Evolutionary conservation across 1,284 basidiomycete genomes (phyloP), one percentile per base, ranked within the genome.

Genomic region (Coriolopsis trogii): DNA sequence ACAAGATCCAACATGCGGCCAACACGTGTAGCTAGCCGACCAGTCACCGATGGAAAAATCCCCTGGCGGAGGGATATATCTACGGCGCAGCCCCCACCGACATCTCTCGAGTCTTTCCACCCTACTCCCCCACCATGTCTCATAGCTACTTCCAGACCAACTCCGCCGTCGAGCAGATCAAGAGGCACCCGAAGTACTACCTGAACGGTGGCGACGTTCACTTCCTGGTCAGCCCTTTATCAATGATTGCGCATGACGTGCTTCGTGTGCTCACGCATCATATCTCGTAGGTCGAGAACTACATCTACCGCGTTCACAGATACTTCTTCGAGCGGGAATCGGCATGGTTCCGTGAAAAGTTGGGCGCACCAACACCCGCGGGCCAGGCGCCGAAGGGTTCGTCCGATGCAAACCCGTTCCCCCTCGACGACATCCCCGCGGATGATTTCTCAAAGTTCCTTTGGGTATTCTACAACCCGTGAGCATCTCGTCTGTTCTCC

Each of bases 381-480:
- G 80, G 80, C 3, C 70, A 74, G 29, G 61, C 60, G n/a, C 69
- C 61, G 16, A 70, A 62, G 53, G 81, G 73, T 20, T 71, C 70
- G 0, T 70, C 73, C 0, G 82, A 84, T 41, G 67, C 70, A 3
- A 74, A 67, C 23, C 79, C 85, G 0, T 77, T 83, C 41, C 69
- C 76, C 3, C 70, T 89, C 15, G 74, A 80, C 6, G 73, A 79
- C 12, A 71, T 80, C 10, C 67, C 65, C 0, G 64, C 73, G 0
- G 65, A 70, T 0, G 80, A 85, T 3, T 87, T 89, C 49, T 74
- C 75, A 0, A 71, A 73, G 3, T 79, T 89, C 18, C 60, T 87
- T 0, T 87, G 85, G 85, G 80, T 89, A 0, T 88, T 87, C 66
- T 89, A 88, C 40, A 82, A 86, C 41, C 77, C 77, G 84, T 87